Conservation (phyloP, 441 rosid species). For the Gossypium trilobum region DNA sequence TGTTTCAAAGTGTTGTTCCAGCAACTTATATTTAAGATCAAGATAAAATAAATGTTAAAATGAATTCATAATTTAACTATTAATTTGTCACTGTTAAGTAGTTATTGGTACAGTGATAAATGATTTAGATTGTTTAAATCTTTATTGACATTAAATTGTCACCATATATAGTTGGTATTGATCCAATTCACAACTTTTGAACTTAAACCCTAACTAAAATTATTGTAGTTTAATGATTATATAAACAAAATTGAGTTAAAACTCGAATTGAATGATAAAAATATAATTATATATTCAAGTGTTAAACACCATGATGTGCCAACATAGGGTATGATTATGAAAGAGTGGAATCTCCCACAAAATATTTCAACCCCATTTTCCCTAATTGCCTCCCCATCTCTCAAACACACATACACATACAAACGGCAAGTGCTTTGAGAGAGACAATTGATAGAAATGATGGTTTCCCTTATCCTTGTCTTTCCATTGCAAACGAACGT, state of each 20-base stretch:
- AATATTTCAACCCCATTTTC: neutral
- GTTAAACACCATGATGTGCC: neutral
- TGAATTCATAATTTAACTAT: neutral
- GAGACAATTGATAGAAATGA: conserved; percentile 12
- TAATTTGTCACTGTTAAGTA: neutral
- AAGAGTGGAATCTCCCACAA: neutral
- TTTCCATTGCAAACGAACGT: neutral
- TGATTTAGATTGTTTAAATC: neutral
- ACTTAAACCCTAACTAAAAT: neutral
- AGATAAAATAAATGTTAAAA: neutral
- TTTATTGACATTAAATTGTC: neutral
- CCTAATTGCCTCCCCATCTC: neutral
- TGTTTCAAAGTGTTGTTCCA: neutral
- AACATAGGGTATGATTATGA: neutral
- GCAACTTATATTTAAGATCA: neutral
- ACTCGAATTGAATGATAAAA: neutral
- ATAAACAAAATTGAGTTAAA: neutral
- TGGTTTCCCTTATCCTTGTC: neutral
- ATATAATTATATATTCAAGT: neutral
- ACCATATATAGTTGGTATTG: neutral
- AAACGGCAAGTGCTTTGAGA: neutral
- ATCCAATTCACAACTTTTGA: neutral
- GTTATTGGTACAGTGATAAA: neutral
- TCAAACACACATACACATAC: neutral
- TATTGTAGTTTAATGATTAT: neutral